These are phyloP conservation scores for Bondarzewia mesenterica DNA, from an alignment of 1,284 basidiomycete species.

Conservation along the genomic window DNA sequence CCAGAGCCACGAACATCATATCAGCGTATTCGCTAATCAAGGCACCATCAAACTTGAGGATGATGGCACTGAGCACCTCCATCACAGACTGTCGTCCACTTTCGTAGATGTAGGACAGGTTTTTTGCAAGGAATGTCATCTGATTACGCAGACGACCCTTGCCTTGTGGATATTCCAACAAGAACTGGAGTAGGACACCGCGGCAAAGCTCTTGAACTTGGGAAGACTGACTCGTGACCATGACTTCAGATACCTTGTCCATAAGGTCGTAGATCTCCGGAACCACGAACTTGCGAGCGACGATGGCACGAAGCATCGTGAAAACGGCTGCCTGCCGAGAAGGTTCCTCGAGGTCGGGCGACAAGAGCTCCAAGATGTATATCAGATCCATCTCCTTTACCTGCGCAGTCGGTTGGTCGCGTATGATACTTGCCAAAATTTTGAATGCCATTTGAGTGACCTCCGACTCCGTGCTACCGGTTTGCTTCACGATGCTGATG, in stretches of 20 bases:
- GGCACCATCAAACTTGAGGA: slow-evolving; percentile 78
- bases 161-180: slow-evolving; percentile 97
- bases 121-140: slow-evolving; percentile 91
- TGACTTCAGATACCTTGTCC: slow-evolving; percentile 90
- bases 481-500: slow-evolving; percentile 76
- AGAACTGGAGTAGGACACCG: slow-evolving; percentile 85
- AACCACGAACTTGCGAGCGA: slow-evolving; percentile 86
- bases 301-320: slow-evolving; percentile 85
- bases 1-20: slow-evolving; percentile 86
- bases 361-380: slow-evolving; percentile 79
- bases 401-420: slow-evolving; percentile 75
- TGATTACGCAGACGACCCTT: slow-evolving; percentile 83
- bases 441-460: slow-evolving; percentile 86
- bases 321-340: slow-evolving; percentile 86
- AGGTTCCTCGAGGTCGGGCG: slow-evolving; percentile 92
- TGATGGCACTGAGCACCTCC: slow-evolving; percentile 79
- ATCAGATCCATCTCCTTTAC: slow-evolving; percentile 87
- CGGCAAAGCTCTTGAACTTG: slow-evolving; percentile 92
- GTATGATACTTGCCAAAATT: slow-evolving; percentile 78
- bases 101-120: slow-evolving; percentile 88
- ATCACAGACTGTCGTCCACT: slow-evolving; percentile 88
- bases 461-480: slow-evolving; percentile 87
- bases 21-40: slow-evolving; percentile 82
- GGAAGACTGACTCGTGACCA: slow-evolving; percentile 89
- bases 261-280: slow-evolving; percentile 98